These are phyloP conservation scores for Lepidopterella palustris DNA, from an alignment of 495 filamentous ascomycete species.

Conservation along the genomic window DNA sequence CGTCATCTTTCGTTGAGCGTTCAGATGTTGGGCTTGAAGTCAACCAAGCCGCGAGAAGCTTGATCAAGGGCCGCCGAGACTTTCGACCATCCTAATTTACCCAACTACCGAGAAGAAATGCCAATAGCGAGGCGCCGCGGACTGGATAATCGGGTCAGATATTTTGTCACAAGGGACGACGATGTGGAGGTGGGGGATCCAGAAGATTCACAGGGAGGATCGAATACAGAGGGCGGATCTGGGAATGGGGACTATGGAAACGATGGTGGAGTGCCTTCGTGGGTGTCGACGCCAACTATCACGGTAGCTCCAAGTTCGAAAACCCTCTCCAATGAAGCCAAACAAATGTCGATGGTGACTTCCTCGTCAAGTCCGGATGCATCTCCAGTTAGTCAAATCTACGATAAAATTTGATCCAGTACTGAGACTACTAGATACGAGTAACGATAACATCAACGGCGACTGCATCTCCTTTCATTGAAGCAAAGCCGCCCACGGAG, in stretches of 20 bases:
- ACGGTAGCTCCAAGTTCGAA: not conserved
- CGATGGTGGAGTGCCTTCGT: too few relatives aligned
- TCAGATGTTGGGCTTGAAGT: slow-evolving; percentile 27
- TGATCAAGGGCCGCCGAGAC: slow-evolving; percentile 13
- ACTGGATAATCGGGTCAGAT: slow-evolving; percentile 17
- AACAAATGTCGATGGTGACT: not conserved
- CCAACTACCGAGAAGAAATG: slow-evolving; percentile 12
- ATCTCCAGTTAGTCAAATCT: not conserved
- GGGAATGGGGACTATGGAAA: too few relatives aligned
- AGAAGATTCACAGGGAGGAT: too few relatives aligned
- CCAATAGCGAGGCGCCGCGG: slow-evolving; percentile 17
- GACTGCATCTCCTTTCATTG: not conserved
- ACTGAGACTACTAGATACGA: not conserved
- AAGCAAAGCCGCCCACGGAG: not conserved
- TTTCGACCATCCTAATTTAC: slow-evolving; percentile 5
- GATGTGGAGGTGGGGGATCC: too few relatives aligned
- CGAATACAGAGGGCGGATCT: too few relatives aligned
- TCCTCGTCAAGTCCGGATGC: not conserved
- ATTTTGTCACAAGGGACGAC: slow-evolving; percentile 10
- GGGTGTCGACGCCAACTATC: not conserved
- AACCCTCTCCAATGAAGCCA: not conserved
- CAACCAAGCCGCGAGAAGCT: slow-evolving; percentile 20
- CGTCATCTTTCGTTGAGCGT: slow-evolving; percentile 6
- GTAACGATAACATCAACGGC: slow-evolving; percentile 13
- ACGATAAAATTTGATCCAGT: not conserved